phyloP scores from a whole-genome alignment of 2,329 filamentous ascomycete genomes.

The Diaporthe vaccinii region DNA sequence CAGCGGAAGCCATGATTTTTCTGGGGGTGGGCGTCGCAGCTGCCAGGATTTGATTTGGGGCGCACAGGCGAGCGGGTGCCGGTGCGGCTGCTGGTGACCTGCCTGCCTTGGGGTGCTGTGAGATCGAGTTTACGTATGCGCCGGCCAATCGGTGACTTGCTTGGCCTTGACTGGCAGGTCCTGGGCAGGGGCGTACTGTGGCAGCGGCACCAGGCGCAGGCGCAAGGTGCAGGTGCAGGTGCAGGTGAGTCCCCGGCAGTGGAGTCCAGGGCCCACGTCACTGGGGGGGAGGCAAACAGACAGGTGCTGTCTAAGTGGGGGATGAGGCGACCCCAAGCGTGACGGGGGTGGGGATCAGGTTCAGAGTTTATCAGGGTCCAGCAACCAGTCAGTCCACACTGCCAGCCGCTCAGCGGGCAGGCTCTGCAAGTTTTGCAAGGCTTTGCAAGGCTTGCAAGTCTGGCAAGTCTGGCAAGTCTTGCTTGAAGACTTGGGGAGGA shows the following conservation, averaged over 20 bases:
- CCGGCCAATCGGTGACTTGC: slow-evolving; percentile 30
- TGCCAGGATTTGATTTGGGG: slow-evolving; percentile 25
- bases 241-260: neutral
- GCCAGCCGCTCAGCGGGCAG: neutral
- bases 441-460: neutral
- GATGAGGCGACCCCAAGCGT: slow-evolving; percentile 13
- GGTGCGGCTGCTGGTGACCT: slow-evolving; percentile 6
- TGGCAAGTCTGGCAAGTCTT: neutral
- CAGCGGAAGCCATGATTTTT: slow-evolving; percentile 39
- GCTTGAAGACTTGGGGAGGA: neutral
- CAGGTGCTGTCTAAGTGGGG: slow-evolving; percentile 15
- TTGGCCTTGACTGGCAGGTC: slow-evolving; percentile 1
- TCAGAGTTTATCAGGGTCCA: slow-evolving; percentile 31
- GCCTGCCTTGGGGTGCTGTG: slow-evolving; percentile 6
- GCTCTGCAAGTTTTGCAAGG: neutral
- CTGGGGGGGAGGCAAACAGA: neutral
- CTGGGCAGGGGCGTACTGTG: slow-evolving; percentile 8
- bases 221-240: slow-evolving; percentile 7
- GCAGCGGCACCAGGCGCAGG: slow-evolving; percentile 1
- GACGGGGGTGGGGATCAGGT: neutral
- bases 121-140: slow-evolving; percentile 33
- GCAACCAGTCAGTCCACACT: neutral
- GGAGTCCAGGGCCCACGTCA: slow-evolving; percentile 20
- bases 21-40: slow-evolving; percentile 17
- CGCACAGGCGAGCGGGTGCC: slow-evolving; percentile 3